Base-by-base conservation (phyloP, 192 early-diverging fungal species). In the Chytriomyces confervae region DNA sequence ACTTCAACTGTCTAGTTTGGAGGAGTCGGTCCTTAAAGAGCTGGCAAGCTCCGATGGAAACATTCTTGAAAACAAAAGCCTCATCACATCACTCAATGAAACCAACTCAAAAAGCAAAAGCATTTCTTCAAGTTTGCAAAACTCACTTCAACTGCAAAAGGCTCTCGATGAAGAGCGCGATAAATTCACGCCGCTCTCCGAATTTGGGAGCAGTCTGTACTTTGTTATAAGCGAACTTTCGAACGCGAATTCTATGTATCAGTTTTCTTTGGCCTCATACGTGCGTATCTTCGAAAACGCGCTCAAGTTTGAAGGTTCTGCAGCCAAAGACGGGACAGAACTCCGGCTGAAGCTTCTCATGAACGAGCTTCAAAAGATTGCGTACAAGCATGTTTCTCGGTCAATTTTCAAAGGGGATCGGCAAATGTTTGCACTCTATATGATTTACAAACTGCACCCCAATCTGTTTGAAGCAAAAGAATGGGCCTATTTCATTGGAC, bases 231-330 rank as follows among this genome's bases (percentile, higher is more conserved):
- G 67, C 13, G 85, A 89, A 50, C 71, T 90, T 29, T 43, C 66
- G 16, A 86, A 87, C 48, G 43, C 90, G 18, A 89, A 90, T 73
- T 72, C 80, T 48, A 89, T 89, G 86, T 90, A 90, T 73, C 82
- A 83, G 62, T 90, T 90, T 80, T 88, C 86, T 2, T 68, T 88
- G 11, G 20, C 69, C 7, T 77, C 82, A 9, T 89, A 81, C 79
- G 63, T 90, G 36, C 79, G 77, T 23, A 64, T 90, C 10, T 90
- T 90, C 80, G 79, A 76, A 53, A 46, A 84, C 16, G 78, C 84
- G 16, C 76, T 90, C 45, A 77, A 49, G 43, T 65, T 82, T 45
- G 80, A 82, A 8, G 76, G 74, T 23, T 84, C 86, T 5, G 76
- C 73, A 20, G 23, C 66, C 13, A 76, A 83, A 11, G 84, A 87